Conservation (phyloP, 1,139 yeast genomes). For the Eremothecium cymbalariae region DNA sequence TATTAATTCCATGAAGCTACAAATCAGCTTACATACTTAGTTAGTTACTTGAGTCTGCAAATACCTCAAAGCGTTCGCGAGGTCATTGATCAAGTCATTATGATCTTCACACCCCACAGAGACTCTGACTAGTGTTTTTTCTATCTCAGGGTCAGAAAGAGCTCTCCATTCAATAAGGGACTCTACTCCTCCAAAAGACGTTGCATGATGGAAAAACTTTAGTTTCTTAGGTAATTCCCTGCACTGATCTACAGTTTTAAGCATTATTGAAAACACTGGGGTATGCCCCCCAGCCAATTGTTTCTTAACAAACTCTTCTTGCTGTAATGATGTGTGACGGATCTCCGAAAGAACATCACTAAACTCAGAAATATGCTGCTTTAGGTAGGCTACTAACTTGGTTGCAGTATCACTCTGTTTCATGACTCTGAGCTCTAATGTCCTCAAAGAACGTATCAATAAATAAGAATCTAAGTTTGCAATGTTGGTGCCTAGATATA, state of each 20-base stretch:
- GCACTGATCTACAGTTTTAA: conserved; percentile 49
- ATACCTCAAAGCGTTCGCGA: conserved; percentile 38
- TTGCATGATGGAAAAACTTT: conserved; percentile 76
- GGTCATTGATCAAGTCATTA: conserved; percentile 64
- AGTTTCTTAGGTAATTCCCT: conserved; percentile 56
- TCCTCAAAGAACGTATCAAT: conserved; percentile 68
- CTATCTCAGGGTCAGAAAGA: conserved; percentile 52
- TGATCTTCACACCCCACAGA: conserved; percentile 74
- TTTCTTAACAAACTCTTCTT: conserved; percentile 48
- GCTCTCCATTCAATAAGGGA: conserved; percentile 89
- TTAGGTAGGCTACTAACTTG: conserved; percentile 52
- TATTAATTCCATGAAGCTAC: too few relatives aligned
- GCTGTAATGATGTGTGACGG: conserved; percentile 69
- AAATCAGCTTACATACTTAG: too few relatives aligned
- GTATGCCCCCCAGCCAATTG: conserved; percentile 61
- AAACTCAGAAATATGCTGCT: conserved; percentile 39
- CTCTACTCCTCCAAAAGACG: conserved; percentile 91
- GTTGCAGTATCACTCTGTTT: conserved; percentile 60
- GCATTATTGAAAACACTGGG: conserved; percentile 67
- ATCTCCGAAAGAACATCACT: conserved; percentile 43
- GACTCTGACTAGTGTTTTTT: conserved; percentile 53
- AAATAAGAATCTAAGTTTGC: conserved; percentile 71
- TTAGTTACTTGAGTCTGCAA: too few relatives aligned
- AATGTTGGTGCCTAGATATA: conserved; percentile 66
- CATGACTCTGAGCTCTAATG: conserved; percentile 60